Base-by-base conservation (phyloP, 352 stramenopile species). In the Globisporangium iwayamae region DNA sequence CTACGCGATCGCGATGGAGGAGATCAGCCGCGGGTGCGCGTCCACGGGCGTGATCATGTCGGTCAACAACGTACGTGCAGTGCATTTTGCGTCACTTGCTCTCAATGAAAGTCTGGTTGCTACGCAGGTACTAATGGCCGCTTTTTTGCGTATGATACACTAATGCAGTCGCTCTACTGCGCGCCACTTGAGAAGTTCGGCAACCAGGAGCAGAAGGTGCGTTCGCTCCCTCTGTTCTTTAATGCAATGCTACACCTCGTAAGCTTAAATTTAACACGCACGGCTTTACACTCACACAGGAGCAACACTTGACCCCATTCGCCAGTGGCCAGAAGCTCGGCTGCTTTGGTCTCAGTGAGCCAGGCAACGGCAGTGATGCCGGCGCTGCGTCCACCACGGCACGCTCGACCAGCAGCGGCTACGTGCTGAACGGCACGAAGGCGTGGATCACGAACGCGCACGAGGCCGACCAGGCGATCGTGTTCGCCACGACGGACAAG, bases 401-500 rank as follows among this genome's bases (percentile, higher is more conserved):
- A 20, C 89, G 76, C 5, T 56, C 71, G 22, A 88, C 85, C 10
- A 85, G 93, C 74, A 89, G 79, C 39, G 87, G 96, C 62, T 99
- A 95, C 77, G 87, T 98, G 56, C 79, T 99, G 16, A 98, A 98
- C 79, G 96, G 96, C 50, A 98, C 94, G 47, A 99, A 99, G 74
- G 94, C 94, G 45, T 98, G 95, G 95, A 98, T 98, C 76, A 98
- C 93, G 9, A 98, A 98, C 79, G 93, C 95, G 7, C 88, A 98
- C 62, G 95, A 98, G 64, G 85, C 93, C 20, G 85, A 92, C 67
- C 87, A 95, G 34, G 91, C 94, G 13, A 93, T 99, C 60, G 93
- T 99, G 48, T 99, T 99, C 79, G 96, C 96, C 30, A 99, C 96
- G 32, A 99, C 96, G 2, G 94, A 99, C 79, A 99, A 98, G 75